Evolutionary conservation across 106 monocot genomes (phyloP).

Genomic region (Cymbidium sinense): DNA sequence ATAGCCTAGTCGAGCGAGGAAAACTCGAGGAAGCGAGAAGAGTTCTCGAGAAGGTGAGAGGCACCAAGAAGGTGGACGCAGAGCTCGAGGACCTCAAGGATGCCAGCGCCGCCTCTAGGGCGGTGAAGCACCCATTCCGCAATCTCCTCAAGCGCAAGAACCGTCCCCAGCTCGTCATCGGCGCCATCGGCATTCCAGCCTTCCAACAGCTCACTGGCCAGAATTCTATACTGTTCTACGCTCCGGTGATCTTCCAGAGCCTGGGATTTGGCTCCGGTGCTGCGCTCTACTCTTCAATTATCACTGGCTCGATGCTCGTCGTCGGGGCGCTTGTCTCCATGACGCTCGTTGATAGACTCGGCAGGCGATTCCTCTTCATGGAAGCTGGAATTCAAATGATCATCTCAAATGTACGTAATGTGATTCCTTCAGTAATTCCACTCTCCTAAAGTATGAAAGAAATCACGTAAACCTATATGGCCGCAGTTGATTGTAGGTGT

Average conservation of each 20-base stretch:
- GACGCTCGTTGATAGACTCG: constrained; percentile 28
- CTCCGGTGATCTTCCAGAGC: constrained; percentile 56
- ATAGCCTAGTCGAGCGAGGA: constrained; percentile 50
- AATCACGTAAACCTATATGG: neutral
- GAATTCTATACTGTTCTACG: constrained; percentile 51
- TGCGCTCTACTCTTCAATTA: constrained; percentile 39
- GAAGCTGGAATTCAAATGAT: constrained; percentile 58
- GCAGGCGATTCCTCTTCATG: constrained; percentile 49
- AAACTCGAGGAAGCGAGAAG: constrained; percentile 31
- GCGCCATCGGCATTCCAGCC: constrained; percentile 44
- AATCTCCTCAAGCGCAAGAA: constrained; percentile 36
- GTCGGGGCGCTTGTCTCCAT: constrained; percentile 38
- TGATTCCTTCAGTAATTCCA: too few species aligned
- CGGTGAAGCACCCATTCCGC: constrained; percentile 47
- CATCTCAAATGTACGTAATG: constrained; percentile 20
- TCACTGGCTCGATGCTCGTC: constrained; percentile 39
- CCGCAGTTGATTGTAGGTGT: constrained; percentile 26
- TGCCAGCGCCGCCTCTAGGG: constrained; percentile 34
- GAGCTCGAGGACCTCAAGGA: constrained; percentile 48
- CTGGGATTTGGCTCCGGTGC: constrained; percentile 45
- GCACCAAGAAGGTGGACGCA: constrained; percentile 30
- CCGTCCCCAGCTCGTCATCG: constrained; percentile 42
- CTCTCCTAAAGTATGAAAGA: neutral
- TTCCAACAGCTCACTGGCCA: constrained; percentile 53
- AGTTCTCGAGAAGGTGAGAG: constrained; percentile 31